A percentile compares a stretch with the other conserved stretches of the same genome.
Evolutionary conservation across 805 yeast genomes (phyloP).

Genomic region (Kluyveromyces nonfermentans): DNA sequence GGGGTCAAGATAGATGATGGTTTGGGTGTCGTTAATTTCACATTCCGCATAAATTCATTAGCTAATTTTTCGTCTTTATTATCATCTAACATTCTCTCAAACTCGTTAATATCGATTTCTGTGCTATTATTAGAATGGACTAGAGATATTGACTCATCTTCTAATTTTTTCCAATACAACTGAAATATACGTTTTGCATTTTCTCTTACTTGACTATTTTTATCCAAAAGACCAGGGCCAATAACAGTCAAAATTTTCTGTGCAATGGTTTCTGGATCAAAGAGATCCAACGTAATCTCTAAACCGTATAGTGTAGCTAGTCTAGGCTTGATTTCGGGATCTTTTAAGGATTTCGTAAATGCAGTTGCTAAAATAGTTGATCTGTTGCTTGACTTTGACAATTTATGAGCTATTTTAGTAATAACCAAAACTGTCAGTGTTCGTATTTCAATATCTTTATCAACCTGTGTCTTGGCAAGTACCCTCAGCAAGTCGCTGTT

Average conservation of each 20-base stretch:
- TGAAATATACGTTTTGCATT: slow-evolving; percentile 67
- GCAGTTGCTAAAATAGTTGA: slow-evolving; percentile 81
- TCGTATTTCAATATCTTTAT: slow-evolving; percentile 21
- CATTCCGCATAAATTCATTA: slow-evolving; percentile 16
- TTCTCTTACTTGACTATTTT: slow-evolving; percentile 54
- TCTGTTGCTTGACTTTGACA: slow-evolving; percentile 31
- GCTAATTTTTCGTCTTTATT: slow-evolving; percentile 11
- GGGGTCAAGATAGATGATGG: slow-evolving; percentile 1
- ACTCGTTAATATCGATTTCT: slow-evolving; percentile 12
- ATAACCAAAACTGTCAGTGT: slow-evolving; percentile 25
- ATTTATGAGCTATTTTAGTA: slow-evolving; percentile 17
- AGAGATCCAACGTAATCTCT: slow-evolving; percentile 50
- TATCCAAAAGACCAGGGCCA: slow-evolving; percentile 76
- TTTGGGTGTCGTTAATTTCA: slow-evolving; percentile 9
- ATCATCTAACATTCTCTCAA: slow-evolving; percentile 12
- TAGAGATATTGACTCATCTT: slow-evolving; percentile 32
- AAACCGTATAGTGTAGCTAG: slow-evolving; percentile 71
- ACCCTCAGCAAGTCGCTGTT: slow-evolving; percentile 77
- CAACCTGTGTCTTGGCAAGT: slow-evolving; percentile 49
- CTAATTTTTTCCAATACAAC: slow-evolving; percentile 46
- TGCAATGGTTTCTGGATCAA: slow-evolving; percentile 67
- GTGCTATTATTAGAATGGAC: slow-evolving; percentile 8
- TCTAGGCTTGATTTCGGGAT: slow-evolving; percentile 66
- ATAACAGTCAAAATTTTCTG: slow-evolving; percentile 74
- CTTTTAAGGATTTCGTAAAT: slow-evolving; percentile 71